These are phyloP conservation scores for Canavalia ensiformis DNA, from an alignment of 306 rosid genomes.

Conservation along the genomic window DNA sequence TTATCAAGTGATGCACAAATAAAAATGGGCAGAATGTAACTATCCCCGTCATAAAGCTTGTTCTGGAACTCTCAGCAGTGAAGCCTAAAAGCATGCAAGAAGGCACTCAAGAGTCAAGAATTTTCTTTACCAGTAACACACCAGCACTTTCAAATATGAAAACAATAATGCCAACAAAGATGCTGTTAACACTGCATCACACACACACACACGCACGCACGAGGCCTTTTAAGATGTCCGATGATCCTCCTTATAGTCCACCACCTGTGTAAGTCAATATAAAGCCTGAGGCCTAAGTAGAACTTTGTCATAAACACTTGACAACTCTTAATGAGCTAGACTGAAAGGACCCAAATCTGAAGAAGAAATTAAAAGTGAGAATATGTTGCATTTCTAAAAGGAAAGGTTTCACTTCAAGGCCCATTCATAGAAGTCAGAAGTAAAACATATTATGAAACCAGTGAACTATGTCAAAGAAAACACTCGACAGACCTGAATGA, in stretches of 20 bases:
- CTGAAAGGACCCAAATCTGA: slow-evolving; percentile 50
- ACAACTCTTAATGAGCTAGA: slow-evolving; percentile 13
- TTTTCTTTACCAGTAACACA: slow-evolving; percentile 60
- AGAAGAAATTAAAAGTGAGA: slow-evolving; percentile 31
- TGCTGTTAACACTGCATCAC: slow-evolving; percentile 52
- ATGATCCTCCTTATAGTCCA: not conserved
- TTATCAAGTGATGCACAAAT: slow-evolving; percentile 47
- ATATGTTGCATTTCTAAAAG: slow-evolving; percentile 28
- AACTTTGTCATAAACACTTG: too few relatives aligned
- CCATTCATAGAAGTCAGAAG: slow-evolving; percentile 14
- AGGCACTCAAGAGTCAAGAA: slow-evolving; percentile 59
- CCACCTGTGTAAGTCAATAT: not conserved
- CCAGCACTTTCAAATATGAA: slow-evolving; percentile 66
- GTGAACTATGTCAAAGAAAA: not conserved
- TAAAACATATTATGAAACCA: slow-evolving; percentile 8
- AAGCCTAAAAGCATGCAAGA: slow-evolving; percentile 72
- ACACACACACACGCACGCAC: not conserved
- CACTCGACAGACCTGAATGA: not conserved
- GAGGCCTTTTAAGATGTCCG: not conserved
- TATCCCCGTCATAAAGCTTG: slow-evolving; percentile 76
- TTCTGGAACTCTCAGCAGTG: slow-evolving; percentile 78
- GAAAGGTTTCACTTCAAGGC: not conserved
- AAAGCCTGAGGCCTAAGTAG: not conserved
- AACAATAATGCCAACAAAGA: slow-evolving; percentile 45
- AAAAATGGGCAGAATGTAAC: slow-evolving; percentile 71